Conservation (phyloP, 208 protist genomes). For the Phytomonas sp. region DNA sequence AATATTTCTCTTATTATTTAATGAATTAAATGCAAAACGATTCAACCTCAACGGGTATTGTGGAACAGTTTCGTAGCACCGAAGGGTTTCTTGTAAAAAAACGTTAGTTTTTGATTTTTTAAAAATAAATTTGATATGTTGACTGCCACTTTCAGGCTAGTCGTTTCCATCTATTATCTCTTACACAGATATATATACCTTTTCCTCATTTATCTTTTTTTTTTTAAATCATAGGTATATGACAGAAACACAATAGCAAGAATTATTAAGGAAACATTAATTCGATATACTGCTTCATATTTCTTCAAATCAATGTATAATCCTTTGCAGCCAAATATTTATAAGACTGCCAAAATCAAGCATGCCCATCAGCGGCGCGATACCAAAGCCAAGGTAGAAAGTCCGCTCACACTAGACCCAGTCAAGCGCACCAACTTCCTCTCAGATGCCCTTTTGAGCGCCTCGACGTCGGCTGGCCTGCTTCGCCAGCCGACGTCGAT, state of each 20-base stretch:
- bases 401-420: too few species aligned
- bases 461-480: too few species aligned
- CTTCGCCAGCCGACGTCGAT: not conserved
- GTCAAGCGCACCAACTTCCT: not conserved
- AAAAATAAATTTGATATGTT: not conserved
- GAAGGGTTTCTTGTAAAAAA: not conserved
- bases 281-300: not conserved
- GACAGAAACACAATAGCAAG: not conserved
- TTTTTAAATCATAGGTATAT: not conserved
- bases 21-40: constrained; percentile 14
- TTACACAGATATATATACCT: not conserved
- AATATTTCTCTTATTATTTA: not conserved
- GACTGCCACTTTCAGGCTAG: not conserved
- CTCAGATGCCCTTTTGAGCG: constrained; percentile 1
- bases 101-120: not conserved
- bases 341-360: not conserved
- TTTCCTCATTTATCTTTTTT: constrained; percentile 1
- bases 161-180: not conserved
- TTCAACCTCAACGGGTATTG: not conserved
- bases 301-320: not conserved
- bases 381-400: not conserved
- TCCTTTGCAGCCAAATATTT: not conserved
- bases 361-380: not conserved
- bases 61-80: not conserved
- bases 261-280: not conserved